Evolutionary conservation across 2,329 filamentous ascomycete species (phyloP), one percentile per base, ranked within the genome.

Genomic region (Drechslera avenae): DNA sequence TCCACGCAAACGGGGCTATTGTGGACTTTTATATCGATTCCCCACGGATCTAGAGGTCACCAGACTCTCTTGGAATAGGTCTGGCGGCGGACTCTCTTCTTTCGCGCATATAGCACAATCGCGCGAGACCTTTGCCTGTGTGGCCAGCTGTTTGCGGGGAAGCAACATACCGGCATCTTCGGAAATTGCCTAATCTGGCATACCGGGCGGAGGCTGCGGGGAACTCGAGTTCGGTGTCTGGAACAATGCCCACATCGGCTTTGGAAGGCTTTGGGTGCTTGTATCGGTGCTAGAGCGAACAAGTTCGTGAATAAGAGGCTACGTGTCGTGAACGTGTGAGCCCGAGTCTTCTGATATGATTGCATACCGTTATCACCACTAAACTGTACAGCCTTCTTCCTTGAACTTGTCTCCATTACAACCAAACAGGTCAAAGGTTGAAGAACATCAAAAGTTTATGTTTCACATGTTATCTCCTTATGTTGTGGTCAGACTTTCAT

Each of bases 121-220:
- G 34, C 31, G 45, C 50, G 28, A 51, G 41, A 54, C 36, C 39
- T 39, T 36, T 21, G 46, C 23, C 26, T 10, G 26, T 13, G 10
- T 28, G 26, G 26, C 37, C 40, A 33, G 34, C 35, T 46, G 42
- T 59, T 60, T 60, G 58, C 58, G 58, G 58, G 58, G 58, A 56
- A 56, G 35, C 23, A 56, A 32, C 23, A 34, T 45, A 36, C 14
- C 44, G 52, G 44, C 39, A 49, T 49, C 43, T 45, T 52, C 48
- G 45, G 48, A 39, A 23, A 28, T 45, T 54, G 23, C 56, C 51
- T 21, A 31, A 52, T 57, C 43, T 33, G 56, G 56, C 26, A 59
- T 52, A 28, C 56, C 56, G 56, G 35, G 26, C 34, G 30, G 13
- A 21, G 26, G 30, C 47, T 41, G 41, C 45, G 41, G 47, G 51